Evolutionary conservation across 2,329 filamentous ascomycete genomes (phyloP), one percentile per base, ranked within the genome.

Genomic region (Herpotrichia juniperi): DNA sequence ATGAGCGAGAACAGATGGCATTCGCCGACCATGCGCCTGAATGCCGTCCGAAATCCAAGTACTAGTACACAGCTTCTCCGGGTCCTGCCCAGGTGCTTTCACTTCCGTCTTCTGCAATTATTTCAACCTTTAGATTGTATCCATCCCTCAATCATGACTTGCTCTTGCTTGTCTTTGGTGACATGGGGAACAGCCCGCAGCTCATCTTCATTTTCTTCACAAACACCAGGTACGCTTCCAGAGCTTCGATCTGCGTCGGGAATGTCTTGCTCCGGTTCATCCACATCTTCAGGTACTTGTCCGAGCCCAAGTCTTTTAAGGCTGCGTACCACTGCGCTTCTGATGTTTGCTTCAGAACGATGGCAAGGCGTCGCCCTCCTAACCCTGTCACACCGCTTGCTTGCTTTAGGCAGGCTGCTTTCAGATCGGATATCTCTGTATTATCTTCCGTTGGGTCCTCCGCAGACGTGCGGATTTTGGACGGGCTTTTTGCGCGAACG

Each of bases 241-340:
- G 51, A 12, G 64, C 64, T 30, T 66, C 61, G 12, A 58, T 53
- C 43, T 65, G 58, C 5, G 57, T 61, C 4, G 34, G 40, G 32
- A 51, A 64, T 12, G 62, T 66, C 51, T 63, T 65, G 26, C 61
- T 57, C 12, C 57, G 57, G 21, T 68, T 64, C 62, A 61, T 68
- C 64, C 64, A 68, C 63, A 66, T 65, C 48, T 66, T 66, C 26
- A 68, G 48, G 31, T 68, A 68, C 46, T 66, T 68, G 42, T 65
- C 64, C 8, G 58, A 55, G n/a, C 52, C 50, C 14, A 51, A 24
- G 17, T 68, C 64, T 34, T 68, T 68, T 8, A 68, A 50, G 2
- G 64, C 64, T 0, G 58, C 64, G 44, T 68, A 68, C 62, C 63
- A 68, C 10, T 52, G 58, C 1, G 35, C 21, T 22, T 45, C 42